Evolutionary conservation across 2,329 filamentous ascomycete species (phyloP), one percentile per base, ranked within the genome.

Genomic region (Fusarium lyarnte): DNA sequence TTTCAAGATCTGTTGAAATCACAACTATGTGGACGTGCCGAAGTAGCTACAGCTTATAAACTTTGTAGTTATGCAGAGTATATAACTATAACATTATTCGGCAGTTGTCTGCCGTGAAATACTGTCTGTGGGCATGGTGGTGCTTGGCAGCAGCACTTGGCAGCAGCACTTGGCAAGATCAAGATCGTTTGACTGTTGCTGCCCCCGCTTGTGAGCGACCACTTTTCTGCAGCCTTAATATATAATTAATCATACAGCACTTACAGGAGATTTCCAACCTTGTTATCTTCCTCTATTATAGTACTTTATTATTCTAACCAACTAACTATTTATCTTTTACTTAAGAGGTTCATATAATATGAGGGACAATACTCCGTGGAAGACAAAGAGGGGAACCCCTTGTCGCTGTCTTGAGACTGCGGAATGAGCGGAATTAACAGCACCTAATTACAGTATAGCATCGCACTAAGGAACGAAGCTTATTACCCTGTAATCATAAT

Each of bases 261-360:
- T 43, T 12, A 8, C 1, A 25, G 5, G 13, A 13, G 6, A 9
- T 9, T 23, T 21, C 6, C 8, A 45, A 5, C 12, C 12, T 21
- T 45, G 5, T 10, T 21, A 21, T 13, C 11, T 27, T 27, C 12
- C 8, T 19, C 5, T 1, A 3, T 13, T 14, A 21, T 1, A 14
- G 8, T 27, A 4, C 39, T 42, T 13, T 19, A 13, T 13, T 3
- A 13, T 6, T 27, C 19, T 6, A 13, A 21, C 4, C 10, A 4
- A 10, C 4, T 5, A 0, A 1, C 7, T 21, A 21, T 8, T 38
- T 1, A 12, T 12, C 11, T 21, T 38, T 19, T 21, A 21, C 11
- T 8, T 7, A 38, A 21, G 6, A 16, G 13, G 33, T 14, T 33
- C 5, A 33, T 33, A 8, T 6, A 33, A 16, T 8, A 13, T 33